phyloP scores from a whole-genome alignment of 768 basidiomycete species.

The Mrakia gelida region DNA sequence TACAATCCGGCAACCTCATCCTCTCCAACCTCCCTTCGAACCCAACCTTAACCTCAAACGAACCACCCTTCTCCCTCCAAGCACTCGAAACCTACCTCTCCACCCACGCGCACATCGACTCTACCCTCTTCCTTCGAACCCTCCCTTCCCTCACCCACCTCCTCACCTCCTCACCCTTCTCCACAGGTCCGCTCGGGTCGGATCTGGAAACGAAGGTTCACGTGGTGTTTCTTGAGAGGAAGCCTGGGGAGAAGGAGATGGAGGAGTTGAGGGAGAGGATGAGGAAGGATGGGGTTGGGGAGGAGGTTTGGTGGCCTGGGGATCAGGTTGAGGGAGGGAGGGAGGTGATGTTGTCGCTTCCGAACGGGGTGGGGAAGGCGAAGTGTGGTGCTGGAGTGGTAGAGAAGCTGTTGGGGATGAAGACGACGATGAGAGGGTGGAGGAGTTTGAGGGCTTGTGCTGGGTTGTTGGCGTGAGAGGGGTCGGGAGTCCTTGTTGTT shows the following conservation, averaged over 20 bases:
- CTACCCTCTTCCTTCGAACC: not conserved
- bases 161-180: not conserved
- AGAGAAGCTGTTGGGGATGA: not conserved
- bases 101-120: not conserved
- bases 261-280: not conserved
- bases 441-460: not conserved
- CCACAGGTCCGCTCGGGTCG: not conserved
- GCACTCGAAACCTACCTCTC: not conserved
- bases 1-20: not conserved
- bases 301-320: not conserved
- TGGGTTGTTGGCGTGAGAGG: not conserved
- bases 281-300: not conserved
- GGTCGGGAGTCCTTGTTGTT: too few relatives aligned
- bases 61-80: not conserved
- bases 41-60: not conserved
- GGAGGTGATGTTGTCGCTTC: not conserved
- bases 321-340: not conserved
- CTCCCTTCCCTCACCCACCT: not conserved
- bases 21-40: not conserved
- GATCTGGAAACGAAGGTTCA: not conserved
- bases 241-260: not conserved
- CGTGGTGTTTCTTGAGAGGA: not conserved
- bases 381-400: not conserved
- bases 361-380: not conserved
- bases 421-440: not conserved